A percentile compares a stretch with the other conserved stretches of the same genome.
Evolutionary conservation across 805 yeast genomes (phyloP).

Genomic region (Metschnikowia lochheadii): DNA sequence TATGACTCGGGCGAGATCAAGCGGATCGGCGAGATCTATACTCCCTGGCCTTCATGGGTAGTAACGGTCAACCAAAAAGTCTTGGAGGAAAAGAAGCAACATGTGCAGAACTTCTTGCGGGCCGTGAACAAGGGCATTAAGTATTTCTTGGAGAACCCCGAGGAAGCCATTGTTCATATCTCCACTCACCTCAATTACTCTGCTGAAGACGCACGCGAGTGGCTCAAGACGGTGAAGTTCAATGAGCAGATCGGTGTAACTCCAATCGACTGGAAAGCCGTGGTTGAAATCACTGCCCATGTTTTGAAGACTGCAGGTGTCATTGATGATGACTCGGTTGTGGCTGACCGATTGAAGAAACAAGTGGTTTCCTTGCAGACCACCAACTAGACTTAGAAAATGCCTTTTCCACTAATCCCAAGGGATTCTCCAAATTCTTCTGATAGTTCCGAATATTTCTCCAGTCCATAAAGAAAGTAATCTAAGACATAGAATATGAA

Average conservation of each 20-base stretch:
- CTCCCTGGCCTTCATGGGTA: conserved; percentile 98
- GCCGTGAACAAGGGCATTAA: conserved; percentile 65
- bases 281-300: conserved; percentile 52
- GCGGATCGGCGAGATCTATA: conserved; percentile 79
- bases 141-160: conserved; percentile 56
- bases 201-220: conserved; percentile 69
- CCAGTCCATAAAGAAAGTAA: too few species aligned
- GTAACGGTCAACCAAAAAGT: conserved; percentile 50
- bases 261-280: conserved; percentile 45
- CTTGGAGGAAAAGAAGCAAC: conserved; percentile 23
- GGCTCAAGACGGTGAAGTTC: conserved; percentile 79
- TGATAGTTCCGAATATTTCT: too few species aligned
- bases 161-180: conserved; percentile 66
- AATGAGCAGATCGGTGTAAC: conserved; percentile 35
- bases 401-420: too few species aligned
- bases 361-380: conserved; percentile 11
- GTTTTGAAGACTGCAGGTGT: conserved; percentile 66
- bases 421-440: too few species aligned
- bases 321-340: conserved; percentile 27
- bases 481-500: too few species aligned
- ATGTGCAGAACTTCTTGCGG: conserved; percentile 38
- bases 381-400: background rate
- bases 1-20: conserved; percentile 78
- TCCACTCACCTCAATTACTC: conserved; percentile 68
- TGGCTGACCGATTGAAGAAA: conserved; percentile 26